Evolutionary conservation across 441 rosid genomes (phyloP).

Genomic region (Bocquillonia castaneifolia): DNA sequence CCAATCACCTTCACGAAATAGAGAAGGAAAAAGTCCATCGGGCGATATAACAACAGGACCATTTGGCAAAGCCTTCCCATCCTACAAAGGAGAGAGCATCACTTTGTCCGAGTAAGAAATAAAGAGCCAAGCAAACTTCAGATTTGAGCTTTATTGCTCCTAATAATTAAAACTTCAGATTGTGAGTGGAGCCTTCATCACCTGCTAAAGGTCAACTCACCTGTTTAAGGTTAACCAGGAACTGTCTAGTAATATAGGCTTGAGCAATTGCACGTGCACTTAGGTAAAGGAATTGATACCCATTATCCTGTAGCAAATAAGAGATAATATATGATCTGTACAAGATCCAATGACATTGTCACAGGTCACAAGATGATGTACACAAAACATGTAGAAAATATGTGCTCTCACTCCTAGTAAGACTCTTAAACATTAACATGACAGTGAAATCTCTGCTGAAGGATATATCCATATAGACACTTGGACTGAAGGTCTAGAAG

Average conservation of each 20-base stretch:
- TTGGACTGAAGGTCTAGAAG: constrained; percentile 10
- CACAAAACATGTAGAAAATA: constrained; percentile 38
- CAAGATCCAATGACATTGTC: constrained; percentile 9
- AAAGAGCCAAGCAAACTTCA: background rate
- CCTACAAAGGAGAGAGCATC: constrained; percentile 39
- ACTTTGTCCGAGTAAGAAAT: constrained; percentile 8
- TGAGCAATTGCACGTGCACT: constrained; percentile 99
- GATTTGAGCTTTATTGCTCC: constrained; percentile 11
- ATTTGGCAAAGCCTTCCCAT: constrained; percentile 89
- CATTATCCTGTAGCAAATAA: constrained; percentile 71
- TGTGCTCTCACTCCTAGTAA: background rate
- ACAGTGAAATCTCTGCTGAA: background rate
- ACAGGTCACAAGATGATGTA: constrained; percentile 74
- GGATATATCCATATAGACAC: background rate
- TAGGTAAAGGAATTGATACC: constrained; percentile 85
- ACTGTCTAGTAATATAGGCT: constrained; percentile 78
- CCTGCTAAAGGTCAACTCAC: constrained; percentile 92
- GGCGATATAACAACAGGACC: constrained; percentile 98
- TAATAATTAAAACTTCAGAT: constrained; percentile 12
- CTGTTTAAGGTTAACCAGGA: constrained; percentile 86
- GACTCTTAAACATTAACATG: background rate
- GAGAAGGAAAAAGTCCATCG: constrained; percentile 91
- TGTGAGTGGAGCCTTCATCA: constrained; percentile 21
- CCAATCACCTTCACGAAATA: constrained; percentile 80
- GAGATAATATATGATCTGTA: background rate